phyloP scores from a whole-genome alignment of 2,329 filamentous ascomycete species.

The Mollisiaceae sp. region DNA sequence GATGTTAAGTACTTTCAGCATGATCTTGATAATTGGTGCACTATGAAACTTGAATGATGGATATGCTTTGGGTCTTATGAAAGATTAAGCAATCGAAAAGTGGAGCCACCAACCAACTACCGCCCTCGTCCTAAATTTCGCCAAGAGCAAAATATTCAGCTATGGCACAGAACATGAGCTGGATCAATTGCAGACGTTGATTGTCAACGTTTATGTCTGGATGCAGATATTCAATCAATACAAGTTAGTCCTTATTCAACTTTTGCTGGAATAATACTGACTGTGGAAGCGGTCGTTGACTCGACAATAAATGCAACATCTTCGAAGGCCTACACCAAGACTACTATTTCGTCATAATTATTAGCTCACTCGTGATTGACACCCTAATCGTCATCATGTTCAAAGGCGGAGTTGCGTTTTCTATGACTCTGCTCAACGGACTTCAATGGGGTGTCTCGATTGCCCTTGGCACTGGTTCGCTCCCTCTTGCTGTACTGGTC shows the following conservation, averaged over 20 bases:
- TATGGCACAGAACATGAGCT: constrained; percentile 54
- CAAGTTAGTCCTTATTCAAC: constrained; percentile 66
- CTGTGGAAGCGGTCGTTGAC: constrained; percentile 73
- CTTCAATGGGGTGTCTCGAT: constrained; percentile 88
- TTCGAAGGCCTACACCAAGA: constrained; percentile 87
- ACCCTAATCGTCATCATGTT: constrained; percentile 91
- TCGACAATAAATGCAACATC: constrained; percentile 95
- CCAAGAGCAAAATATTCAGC: constrained; percentile 62
- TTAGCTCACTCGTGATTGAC: constrained; percentile 85
- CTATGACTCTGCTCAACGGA: constrained; percentile 64
- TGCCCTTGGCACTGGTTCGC: constrained; percentile 80
- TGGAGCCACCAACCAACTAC: constrained; percentile 72
- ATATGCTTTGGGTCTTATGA: no score
- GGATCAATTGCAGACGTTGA: constrained; percentile 72
- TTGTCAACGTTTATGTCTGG: constrained; percentile 99
- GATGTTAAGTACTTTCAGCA: no score
- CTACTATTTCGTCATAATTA: constrained; percentile 86
- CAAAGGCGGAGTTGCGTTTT: constrained; percentile 81
- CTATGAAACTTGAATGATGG: no score
- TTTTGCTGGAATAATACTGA: neutral
- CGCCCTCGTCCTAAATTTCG: constrained; percentile 85
- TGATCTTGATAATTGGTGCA: no score
- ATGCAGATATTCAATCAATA: constrained; percentile 99
- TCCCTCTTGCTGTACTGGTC: constrained; percentile 81
- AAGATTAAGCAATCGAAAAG: no score